Evolutionary conservation across 1,139 yeast genomes (phyloP).

Genomic region (Hyphopichia wangnamkhiaoensis): DNA sequence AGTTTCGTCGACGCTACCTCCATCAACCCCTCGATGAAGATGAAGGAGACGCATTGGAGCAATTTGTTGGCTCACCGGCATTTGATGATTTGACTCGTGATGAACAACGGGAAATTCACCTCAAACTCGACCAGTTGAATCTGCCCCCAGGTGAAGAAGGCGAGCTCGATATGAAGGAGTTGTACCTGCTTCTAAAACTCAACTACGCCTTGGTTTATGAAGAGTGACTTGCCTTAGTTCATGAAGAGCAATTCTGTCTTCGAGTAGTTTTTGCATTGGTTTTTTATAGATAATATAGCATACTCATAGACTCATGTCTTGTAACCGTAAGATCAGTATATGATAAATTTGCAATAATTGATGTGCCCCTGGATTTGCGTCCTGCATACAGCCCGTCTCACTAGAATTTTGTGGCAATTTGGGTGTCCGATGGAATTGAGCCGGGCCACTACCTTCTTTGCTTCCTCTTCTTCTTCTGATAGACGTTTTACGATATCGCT

Average conservation of each 20-base stretch:
- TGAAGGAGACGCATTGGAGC: constrained; percentile 6
- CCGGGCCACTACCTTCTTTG: too few species aligned
- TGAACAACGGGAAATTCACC: constrained; percentile 11
- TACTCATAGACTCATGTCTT: constrained; percentile 10
- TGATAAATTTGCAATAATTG: too few species aligned
- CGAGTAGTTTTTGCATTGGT: too few species aligned
- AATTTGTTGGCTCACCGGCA: constrained; percentile 12
- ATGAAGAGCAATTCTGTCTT: too few species aligned
- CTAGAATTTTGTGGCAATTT: too few species aligned
- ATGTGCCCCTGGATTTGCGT: too few species aligned
- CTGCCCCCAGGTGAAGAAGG: constrained; percentile 7
- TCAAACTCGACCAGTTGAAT: constrained; percentile 5
- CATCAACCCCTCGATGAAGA: constrained; percentile 7
- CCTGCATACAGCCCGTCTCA: too few species aligned
- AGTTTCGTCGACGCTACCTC: not conserved
- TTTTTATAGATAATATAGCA: constrained; percentile 10
- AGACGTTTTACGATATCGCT: too few species aligned
- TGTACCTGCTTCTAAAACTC: constrained; percentile 14
- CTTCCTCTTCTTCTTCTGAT: too few species aligned
- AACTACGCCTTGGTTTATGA: constrained; percentile 16
- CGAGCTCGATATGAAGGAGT: constrained; percentile 16
- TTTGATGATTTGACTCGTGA: constrained; percentile 11
- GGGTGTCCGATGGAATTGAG: too few species aligned
- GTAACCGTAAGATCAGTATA: too few species aligned
- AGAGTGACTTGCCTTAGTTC: not conserved